Percentiles rank a stretch among this genome's conserved stretches.
Evolutionary conservation across 2,329 filamentous ascomycete genomes (phyloP).

Genomic region (Diaporthe batatas): DNA sequence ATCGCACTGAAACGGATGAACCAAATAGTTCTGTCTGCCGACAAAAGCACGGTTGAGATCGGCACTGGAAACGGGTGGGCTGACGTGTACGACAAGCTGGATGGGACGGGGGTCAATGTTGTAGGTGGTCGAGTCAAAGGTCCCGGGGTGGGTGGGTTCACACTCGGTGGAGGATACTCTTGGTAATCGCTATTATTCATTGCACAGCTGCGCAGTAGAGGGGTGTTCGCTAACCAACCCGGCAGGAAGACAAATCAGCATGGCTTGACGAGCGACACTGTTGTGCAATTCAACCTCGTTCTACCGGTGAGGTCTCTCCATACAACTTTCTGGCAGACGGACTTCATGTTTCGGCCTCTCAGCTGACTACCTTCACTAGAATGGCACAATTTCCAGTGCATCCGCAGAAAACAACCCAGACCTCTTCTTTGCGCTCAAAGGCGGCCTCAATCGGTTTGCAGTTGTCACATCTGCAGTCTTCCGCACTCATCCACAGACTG

Average conservation of each 20-base stretch:
- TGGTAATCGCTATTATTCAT: slow-evolving; percentile 41
- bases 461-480: slow-evolving; percentile 47
- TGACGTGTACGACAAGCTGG: slow-evolving; percentile 45
- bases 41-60: slow-evolving; percentile 44
- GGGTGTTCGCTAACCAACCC: neutral
- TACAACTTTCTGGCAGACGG: fast-evolving
- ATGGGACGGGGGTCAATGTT: slow-evolving; percentile 45
- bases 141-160: slow-evolving; percentile 47
- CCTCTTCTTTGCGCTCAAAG: slow-evolving; percentile 48
- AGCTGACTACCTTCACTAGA: slow-evolving; percentile 37
- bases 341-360: no score
- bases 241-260: slow-evolving; percentile 48
- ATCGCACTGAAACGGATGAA: slow-evolving; percentile 45
- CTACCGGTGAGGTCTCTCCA: slow-evolving; percentile 43
- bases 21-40: slow-evolving; percentile 44
- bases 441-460: slow-evolving; percentile 47
- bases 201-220: neutral
- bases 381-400: slow-evolving; percentile 46
- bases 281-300: slow-evolving; percentile 46
- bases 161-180: slow-evolving; percentile 48
- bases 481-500: slow-evolving; percentile 44
- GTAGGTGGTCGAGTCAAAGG: slow-evolving; percentile 47
- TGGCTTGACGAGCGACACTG: slow-evolving; percentile 47
- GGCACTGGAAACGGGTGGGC: slow-evolving; percentile 47
- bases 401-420: slow-evolving; percentile 42